These are phyloP conservation scores for Teunomyces aglyptinius DNA, from an alignment of 805 yeast genomes.

Conservation along the genomic window DNA sequence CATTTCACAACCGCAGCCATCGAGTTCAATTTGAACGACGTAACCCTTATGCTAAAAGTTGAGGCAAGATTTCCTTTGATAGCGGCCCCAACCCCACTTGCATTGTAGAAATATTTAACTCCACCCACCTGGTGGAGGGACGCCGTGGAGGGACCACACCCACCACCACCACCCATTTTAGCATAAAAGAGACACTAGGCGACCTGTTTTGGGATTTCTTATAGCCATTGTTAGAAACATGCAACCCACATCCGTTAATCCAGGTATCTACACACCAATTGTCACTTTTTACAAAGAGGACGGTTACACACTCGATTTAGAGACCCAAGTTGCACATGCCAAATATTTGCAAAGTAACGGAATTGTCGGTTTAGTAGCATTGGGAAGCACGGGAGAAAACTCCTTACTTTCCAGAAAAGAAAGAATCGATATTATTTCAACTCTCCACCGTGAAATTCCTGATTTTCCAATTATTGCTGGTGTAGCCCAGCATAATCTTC, in stretches of 20 bases:
- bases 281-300: conserved; percentile 53
- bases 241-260: conserved; percentile 7
- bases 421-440: conserved; percentile 33
- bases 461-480: conserved; percentile 48
- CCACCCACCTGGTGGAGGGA: neutral
- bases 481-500: conserved; percentile 44
- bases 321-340: conserved; percentile 46
- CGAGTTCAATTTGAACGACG: too few relatives aligned
- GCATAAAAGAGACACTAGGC: neutral
- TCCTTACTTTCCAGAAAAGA: conserved; percentile 49
- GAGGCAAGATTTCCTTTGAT: too few relatives aligned
- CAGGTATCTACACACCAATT: conserved; percentile 52
- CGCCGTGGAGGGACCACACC: neutral
- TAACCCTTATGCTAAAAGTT: too few relatives aligned
- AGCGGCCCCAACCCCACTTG: neutral
- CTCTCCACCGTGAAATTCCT: conserved; percentile 36
- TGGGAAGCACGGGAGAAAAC: conserved; percentile 58
- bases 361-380: conserved; percentile 46
- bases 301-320: conserved; percentile 40
- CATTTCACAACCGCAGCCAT: too few relatives aligned
- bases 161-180: neutral
- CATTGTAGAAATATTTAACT: neutral
- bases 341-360: conserved; percentile 42
- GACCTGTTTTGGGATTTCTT: neutral
- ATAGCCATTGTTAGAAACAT: neutral